phyloP scores from a whole-genome alignment of 2,329 filamentous ascomycete species.

The Bipolaris oryzae region DNA sequence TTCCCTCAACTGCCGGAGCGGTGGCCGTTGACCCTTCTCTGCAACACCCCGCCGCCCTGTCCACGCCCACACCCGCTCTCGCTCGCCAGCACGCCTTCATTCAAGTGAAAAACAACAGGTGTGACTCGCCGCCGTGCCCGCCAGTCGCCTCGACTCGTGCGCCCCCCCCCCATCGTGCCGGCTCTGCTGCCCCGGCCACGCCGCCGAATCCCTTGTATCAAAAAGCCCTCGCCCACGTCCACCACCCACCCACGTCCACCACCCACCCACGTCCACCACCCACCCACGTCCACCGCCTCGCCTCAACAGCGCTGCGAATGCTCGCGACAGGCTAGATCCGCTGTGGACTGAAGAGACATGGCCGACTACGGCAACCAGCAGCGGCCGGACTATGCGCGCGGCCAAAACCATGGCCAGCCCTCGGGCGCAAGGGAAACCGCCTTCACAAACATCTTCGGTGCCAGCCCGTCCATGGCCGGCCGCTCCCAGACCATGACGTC shows the following conservation, averaged over 20 bases:
- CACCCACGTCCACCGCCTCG: slow-evolving; percentile 13
- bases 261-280: slow-evolving; percentile 16
- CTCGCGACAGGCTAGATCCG: slow-evolving; percentile 17
- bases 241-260: slow-evolving; percentile 15
- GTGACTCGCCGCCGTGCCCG: background rate
- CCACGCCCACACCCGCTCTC: slow-evolving; percentile 16
- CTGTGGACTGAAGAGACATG: slow-evolving; percentile 52
- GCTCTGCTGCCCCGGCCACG: slow-evolving; percentile 16
- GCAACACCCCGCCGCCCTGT: slow-evolving; percentile 12
- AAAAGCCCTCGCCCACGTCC: slow-evolving; percentile 26
- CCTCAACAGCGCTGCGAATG: slow-evolving; percentile 32
- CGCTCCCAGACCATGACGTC: slow-evolving; percentile 96
- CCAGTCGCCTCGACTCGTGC: slow-evolving; percentile 1
- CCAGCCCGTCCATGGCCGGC: slow-evolving; percentile 73
- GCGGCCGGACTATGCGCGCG: slow-evolving; percentile 63
- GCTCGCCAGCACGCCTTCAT: slow-evolving; percentile 13
- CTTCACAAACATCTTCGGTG: slow-evolving; percentile 94
- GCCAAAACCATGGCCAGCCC: slow-evolving; percentile 59
- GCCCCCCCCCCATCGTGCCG: slow-evolving; percentile 1
- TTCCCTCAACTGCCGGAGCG: slow-evolving; percentile 10
- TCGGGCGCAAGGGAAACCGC: slow-evolving; percentile 84
- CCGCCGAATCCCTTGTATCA: slow-evolving; percentile 6
- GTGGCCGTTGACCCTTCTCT: slow-evolving; percentile 5
- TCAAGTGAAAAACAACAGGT: background rate
- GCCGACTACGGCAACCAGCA: slow-evolving; percentile 69